Percentiles rank a stretch among this genome's conserved stretches.
These are phyloP conservation scores for Bombardia bombarda DNA, from an alignment of 495 filamentous ascomycete species.

Conservation along the genomic window DNA sequence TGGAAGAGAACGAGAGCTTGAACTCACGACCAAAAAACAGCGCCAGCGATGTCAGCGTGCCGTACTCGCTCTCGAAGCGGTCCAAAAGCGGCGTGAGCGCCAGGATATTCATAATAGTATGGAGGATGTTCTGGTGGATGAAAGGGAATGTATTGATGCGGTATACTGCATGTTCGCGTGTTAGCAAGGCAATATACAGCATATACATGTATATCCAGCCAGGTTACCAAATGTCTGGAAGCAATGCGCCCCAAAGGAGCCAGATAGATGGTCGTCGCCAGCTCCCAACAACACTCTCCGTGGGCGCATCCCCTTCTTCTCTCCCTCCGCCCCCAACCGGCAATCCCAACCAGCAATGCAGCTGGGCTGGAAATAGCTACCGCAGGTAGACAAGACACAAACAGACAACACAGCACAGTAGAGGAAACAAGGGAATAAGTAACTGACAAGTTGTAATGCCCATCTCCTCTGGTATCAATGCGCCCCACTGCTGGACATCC, in stretches of 20 bases:
- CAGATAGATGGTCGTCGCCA: too few relatives aligned
- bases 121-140: constrained; percentile 73
- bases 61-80: constrained; percentile 88
- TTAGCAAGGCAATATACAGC: too few relatives aligned
- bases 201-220: too few relatives aligned
- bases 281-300: too few relatives aligned
- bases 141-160: constrained; percentile 89
- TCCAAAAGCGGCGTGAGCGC: constrained; percentile 79
- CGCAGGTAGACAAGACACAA: neutral
- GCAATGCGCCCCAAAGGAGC: too few relatives aligned
- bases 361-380: too few relatives aligned
- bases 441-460: constrained; percentile 65
- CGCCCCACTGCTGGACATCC: constrained; percentile 65
- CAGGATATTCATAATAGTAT: constrained; percentile 69
- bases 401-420: too few relatives aligned
- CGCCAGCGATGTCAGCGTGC: constrained; percentile 74
- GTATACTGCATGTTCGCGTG: constrained; percentile 57
- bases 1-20: too few relatives aligned
- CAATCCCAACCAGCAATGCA: too few relatives aligned
- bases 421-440: constrained; percentile 1
- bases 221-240: too few relatives aligned
- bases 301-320: too few relatives aligned
- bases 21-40: constrained; percentile 85
- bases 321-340: too few relatives aligned
- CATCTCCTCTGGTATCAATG: constrained; percentile 69